Evolutionary conservation across 306 rosid genomes (phyloP).

Genomic region (Canavalia ensiformis): DNA sequence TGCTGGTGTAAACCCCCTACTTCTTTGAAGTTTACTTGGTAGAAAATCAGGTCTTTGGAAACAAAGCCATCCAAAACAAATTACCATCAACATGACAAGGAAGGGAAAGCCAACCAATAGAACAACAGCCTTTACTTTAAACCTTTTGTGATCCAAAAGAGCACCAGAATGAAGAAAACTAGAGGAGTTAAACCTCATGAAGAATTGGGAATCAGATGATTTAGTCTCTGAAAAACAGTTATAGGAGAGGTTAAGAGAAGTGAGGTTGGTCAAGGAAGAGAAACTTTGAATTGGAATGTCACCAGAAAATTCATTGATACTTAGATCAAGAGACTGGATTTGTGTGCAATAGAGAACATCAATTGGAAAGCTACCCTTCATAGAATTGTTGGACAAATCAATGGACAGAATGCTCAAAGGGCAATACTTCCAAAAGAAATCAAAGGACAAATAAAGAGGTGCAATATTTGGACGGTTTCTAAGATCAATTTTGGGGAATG

Average conservation of each 20-base stretch:
- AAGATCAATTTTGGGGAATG: conserved; percentile 78
- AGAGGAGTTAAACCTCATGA: conserved; percentile 61
- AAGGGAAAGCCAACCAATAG: conserved; percentile 68
- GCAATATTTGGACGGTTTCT: conserved; percentile 62
- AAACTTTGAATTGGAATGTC: conserved; percentile 66
- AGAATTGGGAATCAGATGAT: conserved; percentile 57
- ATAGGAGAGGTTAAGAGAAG: conserved; percentile 66
- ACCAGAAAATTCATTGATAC: conserved; percentile 65
- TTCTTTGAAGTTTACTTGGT: conserved; percentile 55
- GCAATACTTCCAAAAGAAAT: conserved; percentile 81
- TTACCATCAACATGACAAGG: conserved; percentile 59
- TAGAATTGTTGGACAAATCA: conserved; percentile 69
- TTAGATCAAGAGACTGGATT: conserved; percentile 69
- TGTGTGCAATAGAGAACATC: conserved; percentile 71
- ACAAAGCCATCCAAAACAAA: conserved; percentile 67
- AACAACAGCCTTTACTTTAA: conserved; percentile 55
- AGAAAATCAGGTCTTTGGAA: conserved; percentile 72
- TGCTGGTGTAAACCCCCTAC: conserved; percentile 58
- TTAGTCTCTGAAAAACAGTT: conserved; percentile 66
- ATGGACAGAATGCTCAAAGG: conserved; percentile 65
- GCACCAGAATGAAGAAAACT: conserved; percentile 75
- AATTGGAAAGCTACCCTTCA: conserved; percentile 66
- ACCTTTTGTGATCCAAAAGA: conserved; percentile 52
- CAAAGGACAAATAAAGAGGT: conserved; percentile 71
- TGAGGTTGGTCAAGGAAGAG: conserved; percentile 61